Evolutionary conservation across 108 stramenopile genomes (phyloP), one percentile per base, ranked within the genome.

Genomic region (Cylindrotheca fusiformis): DNA sequence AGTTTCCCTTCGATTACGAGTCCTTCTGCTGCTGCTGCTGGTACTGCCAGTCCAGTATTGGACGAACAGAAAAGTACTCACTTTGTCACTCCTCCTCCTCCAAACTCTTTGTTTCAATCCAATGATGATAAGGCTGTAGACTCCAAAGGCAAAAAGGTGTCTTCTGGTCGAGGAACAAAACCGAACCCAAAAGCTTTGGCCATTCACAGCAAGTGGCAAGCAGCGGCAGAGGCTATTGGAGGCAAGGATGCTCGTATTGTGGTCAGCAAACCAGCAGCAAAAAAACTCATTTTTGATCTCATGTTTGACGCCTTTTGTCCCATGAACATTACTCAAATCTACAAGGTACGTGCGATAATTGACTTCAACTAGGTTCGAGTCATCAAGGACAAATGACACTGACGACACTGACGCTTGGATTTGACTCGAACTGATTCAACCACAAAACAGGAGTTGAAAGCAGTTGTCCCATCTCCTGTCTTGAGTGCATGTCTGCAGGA

Each of bases 261-360:
- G 20, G 81, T 91, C 32, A 74, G 70, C 66, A 87, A 83, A 58
- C 56, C 68, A 0, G 73, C 57, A n/a, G 87, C 86, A 0, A 89
- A 89, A 70, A 85, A 92, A 67, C 23, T 84, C 21, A 76, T 92
- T 30, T 85, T 82, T 55, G 86, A 89, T 50, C 51, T 77, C 47
- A 49, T 88, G 52, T 67, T 74, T 44, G 84, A 89, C 62, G 64
- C 58, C n/a, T 87, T 92, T 55, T 49, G 62, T 27, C 91, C 91
- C 8, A 85, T 89, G 82, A 89, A 92, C 53, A 87, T 92, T 54
- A 85, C 84, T 1, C 72, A 85, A 41, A 68, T 89, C 45, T 81
- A 76, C 75, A 77, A 78, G 65, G 84, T 85, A 56, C 33, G 71
- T 31, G 44, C n/a, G 29, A 1, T 12, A n/a, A 12, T 57, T 57